Evolutionary conservation across 768 basidiomycete genomes (phyloP).

Genomic region (Cystobasidium tubakii): DNA sequence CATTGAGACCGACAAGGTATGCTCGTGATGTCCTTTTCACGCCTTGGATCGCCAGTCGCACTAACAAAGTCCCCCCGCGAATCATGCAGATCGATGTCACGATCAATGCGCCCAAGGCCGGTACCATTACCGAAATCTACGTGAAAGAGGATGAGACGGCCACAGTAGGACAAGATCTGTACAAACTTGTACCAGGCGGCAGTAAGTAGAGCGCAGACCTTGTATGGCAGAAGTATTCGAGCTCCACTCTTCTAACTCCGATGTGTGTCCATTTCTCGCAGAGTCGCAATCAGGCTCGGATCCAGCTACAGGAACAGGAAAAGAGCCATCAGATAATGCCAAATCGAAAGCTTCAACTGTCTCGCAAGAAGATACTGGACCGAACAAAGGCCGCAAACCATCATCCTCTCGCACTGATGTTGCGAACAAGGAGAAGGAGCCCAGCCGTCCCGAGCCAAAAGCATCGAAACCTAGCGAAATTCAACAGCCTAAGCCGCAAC

Average conservation of each 20-base stretch:
- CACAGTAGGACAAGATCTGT: constrained; percentile 85
- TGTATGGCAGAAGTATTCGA: neutral
- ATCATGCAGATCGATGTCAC: constrained; percentile 79
- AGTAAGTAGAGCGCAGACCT: neutral
- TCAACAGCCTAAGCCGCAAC: constrained; percentile 38
- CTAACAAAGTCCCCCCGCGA: too few species aligned
- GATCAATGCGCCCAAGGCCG: constrained; percentile 83
- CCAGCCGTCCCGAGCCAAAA: constrained; percentile 40
- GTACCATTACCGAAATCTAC: constrained; percentile 77
- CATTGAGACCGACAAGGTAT: constrained; percentile 97
- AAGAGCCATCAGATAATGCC: constrained; percentile 49
- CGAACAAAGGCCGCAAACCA: constrained; percentile 26
- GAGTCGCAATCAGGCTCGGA: constrained; percentile 34
- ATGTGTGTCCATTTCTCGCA: neutral
- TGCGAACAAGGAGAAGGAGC: constrained; percentile 47
- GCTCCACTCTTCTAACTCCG: neutral
- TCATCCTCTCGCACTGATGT: constrained; percentile 41
- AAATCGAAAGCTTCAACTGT: constrained; percentile 45
- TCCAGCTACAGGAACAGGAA: constrained; percentile 47
- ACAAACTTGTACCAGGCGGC: constrained; percentile 77
- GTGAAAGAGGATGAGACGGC: constrained; percentile 92
- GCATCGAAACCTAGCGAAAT: constrained; percentile 40
- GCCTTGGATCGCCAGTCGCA: too few species aligned
- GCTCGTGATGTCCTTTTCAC: constrained; percentile 40
- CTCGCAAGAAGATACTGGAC: constrained; percentile 35